These are phyloP conservation scores for Holtermannia corniformis DNA, from an alignment of 768 basidiomycete genomes.

Conservation along the genomic window DNA sequence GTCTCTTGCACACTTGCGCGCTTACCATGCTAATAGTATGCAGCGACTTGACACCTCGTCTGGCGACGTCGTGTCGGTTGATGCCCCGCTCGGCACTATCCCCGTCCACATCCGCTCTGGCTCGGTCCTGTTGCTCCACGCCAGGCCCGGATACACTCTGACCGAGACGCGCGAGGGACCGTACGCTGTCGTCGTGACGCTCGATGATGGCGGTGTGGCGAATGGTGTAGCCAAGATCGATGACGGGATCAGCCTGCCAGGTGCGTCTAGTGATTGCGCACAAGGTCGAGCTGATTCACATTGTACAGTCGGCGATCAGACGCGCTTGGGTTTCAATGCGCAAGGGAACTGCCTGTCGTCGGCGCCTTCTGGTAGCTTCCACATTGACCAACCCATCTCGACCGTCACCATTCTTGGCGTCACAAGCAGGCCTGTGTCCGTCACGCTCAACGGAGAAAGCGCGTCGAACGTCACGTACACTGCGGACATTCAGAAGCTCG, in stretches of 20 bases:
- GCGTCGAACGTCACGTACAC: conserved; percentile 45
- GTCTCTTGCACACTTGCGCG: background rate
- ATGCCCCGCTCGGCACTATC: conserved; percentile 65
- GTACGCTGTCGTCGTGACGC: conserved; percentile 56
- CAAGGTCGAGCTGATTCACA: background rate
- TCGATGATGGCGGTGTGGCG: conserved; percentile 47
- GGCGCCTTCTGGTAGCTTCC: conserved; percentile 39
- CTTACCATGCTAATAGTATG: conserved; percentile 57
- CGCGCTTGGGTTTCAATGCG: conserved; percentile 47
- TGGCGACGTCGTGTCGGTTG: conserved; percentile 44
- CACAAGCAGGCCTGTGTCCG: conserved; percentile 40
- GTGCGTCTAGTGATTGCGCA: conserved; percentile 47
- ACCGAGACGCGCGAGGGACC: conserved; percentile 57
- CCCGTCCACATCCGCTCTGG: conserved; percentile 67
- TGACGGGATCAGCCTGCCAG: conserved; percentile 57
- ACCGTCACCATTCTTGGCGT: conserved; percentile 55
- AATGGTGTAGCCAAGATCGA: conserved; percentile 59
- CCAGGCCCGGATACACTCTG: conserved; percentile 57
- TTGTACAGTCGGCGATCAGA: conserved; percentile 17
- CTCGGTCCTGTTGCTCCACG: conserved; percentile 56
- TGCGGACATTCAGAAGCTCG: conserved; percentile 44
- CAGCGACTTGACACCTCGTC: conserved; percentile 37
- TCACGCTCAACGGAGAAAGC: conserved; percentile 44
- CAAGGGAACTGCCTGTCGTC: conserved; percentile 43
- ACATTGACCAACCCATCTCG: conserved; percentile 47